Percentiles rank a stretch among this genome's conserved stretches.
Conservation (phyloP, 2,329 filamentous ascomycete genomes). For the Chaetoscypha palmicola region DNA sequence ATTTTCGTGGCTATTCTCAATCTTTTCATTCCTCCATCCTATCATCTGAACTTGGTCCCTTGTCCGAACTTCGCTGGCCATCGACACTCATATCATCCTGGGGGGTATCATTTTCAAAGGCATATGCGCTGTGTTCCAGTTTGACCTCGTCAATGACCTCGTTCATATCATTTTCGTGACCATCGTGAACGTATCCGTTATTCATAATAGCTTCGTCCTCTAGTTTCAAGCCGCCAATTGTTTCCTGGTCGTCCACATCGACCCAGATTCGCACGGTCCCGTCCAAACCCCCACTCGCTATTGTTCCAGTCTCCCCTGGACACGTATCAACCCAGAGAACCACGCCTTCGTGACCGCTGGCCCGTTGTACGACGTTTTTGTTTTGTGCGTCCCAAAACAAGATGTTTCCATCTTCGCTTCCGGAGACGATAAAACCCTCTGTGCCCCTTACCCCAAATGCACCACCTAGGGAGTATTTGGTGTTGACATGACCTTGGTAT, state of each 20-base stretch:
- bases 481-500: constrained; percentile 86
- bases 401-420: constrained; percentile 80
- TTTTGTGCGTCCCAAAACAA: constrained; percentile 85
- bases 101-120: constrained; percentile 21
- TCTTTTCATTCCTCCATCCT: constrained; percentile 16
- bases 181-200: constrained; percentile 5
- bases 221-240: constrained; percentile 14
- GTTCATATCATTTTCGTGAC: constrained; percentile 7
- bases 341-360: constrained; percentile 48
- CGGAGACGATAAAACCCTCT: constrained; percentile 63
- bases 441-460: constrained; percentile 65
- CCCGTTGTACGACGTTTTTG: constrained; percentile 72
- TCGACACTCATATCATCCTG: constrained; percentile 18
- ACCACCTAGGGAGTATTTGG: constrained; percentile 75
- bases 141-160: constrained; percentile 13
- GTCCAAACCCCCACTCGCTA: constrained; percentile 58
- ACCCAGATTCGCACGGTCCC: constrained; percentile 56
- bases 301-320: constrained; percentile 38
- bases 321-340: constrained; percentile 63
- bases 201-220: constrained; percentile 6
- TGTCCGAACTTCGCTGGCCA: constrained; percentile 3
- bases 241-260: constrained; percentile 32
- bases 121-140: constrained; percentile 14
- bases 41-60: constrained; percentile 10
- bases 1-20: background rate